Percentiles rank a stretch among this genome's conserved stretches.
Conservation (phyloP, 805 yeast species). For the Sugiyamaella mastotermitis region DNA sequence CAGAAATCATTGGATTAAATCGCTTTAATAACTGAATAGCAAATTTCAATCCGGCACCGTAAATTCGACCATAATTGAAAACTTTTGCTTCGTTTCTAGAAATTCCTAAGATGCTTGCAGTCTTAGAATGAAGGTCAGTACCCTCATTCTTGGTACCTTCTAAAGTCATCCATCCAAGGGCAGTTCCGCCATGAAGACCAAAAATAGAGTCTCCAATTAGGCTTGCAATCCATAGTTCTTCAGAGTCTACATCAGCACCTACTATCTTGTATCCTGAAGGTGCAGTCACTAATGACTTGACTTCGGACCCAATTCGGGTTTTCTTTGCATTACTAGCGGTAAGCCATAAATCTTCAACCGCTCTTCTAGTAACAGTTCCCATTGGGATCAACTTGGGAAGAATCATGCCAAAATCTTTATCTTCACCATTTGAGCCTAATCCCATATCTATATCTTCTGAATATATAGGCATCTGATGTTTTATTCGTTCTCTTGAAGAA, state of each 20-base stretch:
- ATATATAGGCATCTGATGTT: conserved; percentile 78
- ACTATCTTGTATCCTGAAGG: conserved; percentile 88
- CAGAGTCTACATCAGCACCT: conserved; percentile 99
- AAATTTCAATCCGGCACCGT: conserved; percentile 94
- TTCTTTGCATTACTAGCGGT: conserved; percentile 93
- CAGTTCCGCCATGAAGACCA: conserved; percentile 89
- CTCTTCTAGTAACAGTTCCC: conserved; percentile 96
- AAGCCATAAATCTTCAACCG: conserved; percentile 96
- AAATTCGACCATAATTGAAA: conserved; percentile 93
- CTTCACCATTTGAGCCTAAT: background rate
- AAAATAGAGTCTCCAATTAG: conserved; percentile 88
- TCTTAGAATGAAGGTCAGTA: conserved; percentile 91
- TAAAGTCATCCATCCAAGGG: conserved; percentile 98
- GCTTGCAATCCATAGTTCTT: conserved; percentile 97
- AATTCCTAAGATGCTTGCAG: conserved; percentile 85
- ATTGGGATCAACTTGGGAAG: conserved; percentile 79
- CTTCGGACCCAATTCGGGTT: conserved; percentile 84
- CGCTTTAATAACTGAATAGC: conserved; percentile 80
- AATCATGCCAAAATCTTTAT: conserved; percentile 54
- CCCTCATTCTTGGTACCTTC: conserved; percentile 91
- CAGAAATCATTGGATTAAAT: conserved; percentile 67
- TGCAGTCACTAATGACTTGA: conserved; percentile 79
- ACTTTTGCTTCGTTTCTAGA: conserved; percentile 88
- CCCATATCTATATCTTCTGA: conserved; percentile 27
- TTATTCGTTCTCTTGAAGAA: conserved; percentile 79